Percentiles rank a stretch among this genome's conserved stretches.
Conservation (phyloP, 2,329 filamentous ascomycete genomes). For the Corynespora cassiicola region DNA sequence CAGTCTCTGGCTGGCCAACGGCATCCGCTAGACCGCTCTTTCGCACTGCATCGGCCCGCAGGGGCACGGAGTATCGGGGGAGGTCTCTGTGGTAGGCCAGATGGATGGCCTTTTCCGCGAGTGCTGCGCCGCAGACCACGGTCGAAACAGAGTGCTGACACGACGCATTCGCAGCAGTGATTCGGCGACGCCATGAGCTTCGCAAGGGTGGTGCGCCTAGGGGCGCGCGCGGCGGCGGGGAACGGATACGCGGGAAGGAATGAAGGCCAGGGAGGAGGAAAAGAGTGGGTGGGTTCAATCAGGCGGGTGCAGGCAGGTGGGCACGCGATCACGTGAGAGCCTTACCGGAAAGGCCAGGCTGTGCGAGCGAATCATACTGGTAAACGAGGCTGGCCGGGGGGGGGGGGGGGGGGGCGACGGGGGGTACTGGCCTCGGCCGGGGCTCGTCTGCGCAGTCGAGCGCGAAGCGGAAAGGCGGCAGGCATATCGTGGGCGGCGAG, state of each 20-base stretch:
- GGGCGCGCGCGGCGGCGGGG: conserved; percentile 18
- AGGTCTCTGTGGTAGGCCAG: background rate
- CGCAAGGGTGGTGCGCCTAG: conserved; percentile 25
- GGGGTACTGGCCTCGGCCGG: too few relatives aligned
- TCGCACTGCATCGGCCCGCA: conserved; percentile 11
- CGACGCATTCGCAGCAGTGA: conserved; percentile 18
- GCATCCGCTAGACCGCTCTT: conserved; percentile 9
- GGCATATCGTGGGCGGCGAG: too few relatives aligned
- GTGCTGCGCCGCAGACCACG: conserved; percentile 32
- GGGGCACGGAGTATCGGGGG: conserved; percentile 7
- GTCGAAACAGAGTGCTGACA: conserved; percentile 36
- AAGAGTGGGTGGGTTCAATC: too few relatives aligned
- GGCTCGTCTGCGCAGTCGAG: too few relatives aligned
- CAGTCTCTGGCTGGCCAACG: background rate
- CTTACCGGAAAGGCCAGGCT: conserved; percentile 10
- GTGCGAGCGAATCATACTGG: conserved; percentile 8
- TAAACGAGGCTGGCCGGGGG: too few relatives aligned
- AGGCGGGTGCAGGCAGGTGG: conserved; percentile 2
- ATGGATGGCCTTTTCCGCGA: conserved; percentile 10
- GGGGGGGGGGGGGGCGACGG: too few relatives aligned
- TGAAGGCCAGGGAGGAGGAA: too few relatives aligned
- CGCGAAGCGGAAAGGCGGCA: too few relatives aligned
- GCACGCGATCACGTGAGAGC: conserved; percentile 34
- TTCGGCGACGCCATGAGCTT: too few relatives aligned
- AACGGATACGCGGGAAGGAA: conserved; percentile 42